A percentile compares a stretch with the other conserved stretches of the same genome.
Evolutionary conservation across 768 basidiomycete genomes (phyloP).

Genomic region (Myochromella boudieri): DNA sequence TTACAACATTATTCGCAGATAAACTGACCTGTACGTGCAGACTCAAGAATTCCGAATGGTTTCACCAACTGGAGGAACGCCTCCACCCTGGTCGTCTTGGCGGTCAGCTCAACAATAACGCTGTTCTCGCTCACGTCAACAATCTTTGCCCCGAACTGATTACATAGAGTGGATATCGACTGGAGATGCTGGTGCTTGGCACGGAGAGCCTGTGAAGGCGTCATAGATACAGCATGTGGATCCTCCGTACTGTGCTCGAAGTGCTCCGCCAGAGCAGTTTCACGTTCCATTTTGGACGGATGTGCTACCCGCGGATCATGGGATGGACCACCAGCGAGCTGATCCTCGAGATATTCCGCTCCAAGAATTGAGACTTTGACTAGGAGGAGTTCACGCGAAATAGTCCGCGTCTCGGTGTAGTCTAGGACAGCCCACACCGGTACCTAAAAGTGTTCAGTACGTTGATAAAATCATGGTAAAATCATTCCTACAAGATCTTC

Average conservation of each 20-base stretch:
- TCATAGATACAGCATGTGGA: conserved; percentile 42
- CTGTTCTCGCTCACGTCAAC: conserved; percentile 95
- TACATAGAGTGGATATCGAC: conserved; percentile 80
- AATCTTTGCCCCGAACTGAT: conserved; percentile 89
- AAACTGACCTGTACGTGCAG: conserved; percentile 80
- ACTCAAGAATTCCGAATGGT: conserved; percentile 95
- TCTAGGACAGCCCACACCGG: conserved; percentile 99
- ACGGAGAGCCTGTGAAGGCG: conserved; percentile 84
- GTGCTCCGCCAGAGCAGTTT: conserved; percentile 70
- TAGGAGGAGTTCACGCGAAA: conserved; percentile 91
- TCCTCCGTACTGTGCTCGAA: conserved; percentile 64
- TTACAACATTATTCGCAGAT: conserved; percentile 3
- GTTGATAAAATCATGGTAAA: neutral
- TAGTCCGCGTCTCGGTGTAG: conserved; percentile 90
- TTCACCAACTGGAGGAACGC: conserved; percentile 90
- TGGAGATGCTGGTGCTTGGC: conserved; percentile 87
- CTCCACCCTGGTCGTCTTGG: conserved; percentile 88
- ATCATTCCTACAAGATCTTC: conserved; percentile 82
- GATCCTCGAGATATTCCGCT: conserved; percentile 93
- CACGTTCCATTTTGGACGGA: conserved; percentile 63
- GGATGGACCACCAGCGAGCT: conserved; percentile 81
- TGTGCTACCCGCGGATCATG: conserved; percentile 63
- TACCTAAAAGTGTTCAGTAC: conserved; percentile 53
- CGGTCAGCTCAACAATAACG: conserved; percentile 93
- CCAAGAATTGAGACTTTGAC: conserved; percentile 97